phyloP scores from a whole-genome alignment of 2,329 filamentous ascomycete genomes.

The Fusarium lyarnte region DNA sequence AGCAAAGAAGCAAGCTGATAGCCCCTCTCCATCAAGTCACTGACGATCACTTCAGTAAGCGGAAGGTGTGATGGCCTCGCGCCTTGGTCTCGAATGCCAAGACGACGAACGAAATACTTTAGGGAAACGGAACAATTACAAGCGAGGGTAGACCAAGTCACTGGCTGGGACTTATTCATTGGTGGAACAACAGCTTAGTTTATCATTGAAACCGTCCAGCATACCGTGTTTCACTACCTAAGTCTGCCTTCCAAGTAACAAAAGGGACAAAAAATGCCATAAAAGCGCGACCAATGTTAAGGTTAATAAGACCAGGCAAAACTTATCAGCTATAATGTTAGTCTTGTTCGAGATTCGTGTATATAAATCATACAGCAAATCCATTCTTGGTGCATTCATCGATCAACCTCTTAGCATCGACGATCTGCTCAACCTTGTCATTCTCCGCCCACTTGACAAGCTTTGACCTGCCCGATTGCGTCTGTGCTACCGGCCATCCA shows the following conservation, averaged over 20 bases:
- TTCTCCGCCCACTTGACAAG: constrained; percentile 17
- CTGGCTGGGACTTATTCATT: not conserved
- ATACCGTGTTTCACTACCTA: not conserved
- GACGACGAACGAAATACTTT: not conserved
- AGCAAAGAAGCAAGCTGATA: not conserved
- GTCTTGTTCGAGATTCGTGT: rapidly evolving
- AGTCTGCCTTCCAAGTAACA: not conserved
- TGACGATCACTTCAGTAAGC: not conserved
- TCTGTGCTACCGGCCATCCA: not conserved
- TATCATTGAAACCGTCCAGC: not conserved
- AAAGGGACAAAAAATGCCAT: not conserved
- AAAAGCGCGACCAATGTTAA: not conserved
- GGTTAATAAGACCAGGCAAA: not conserved
- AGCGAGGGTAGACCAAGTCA: not conserved
- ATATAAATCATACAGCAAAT: not conserved
- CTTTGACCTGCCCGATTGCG: not conserved
- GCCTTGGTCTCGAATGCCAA: not conserved
- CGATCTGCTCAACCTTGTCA: constrained; percentile 5
- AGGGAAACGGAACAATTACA: not conserved
- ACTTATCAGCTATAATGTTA: not conserved
- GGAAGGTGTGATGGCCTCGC: not conserved
- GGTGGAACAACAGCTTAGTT: not conserved
- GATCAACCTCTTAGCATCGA: not conserved
- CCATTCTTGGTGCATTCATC: constrained; percentile 15
- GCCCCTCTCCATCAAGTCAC: not conserved